A percentile compares a stretch with the other conserved stretches of the same genome.
phyloP scores from a whole-genome alignment of 2,329 filamentous ascomycete genomes.

The Hypoxylon sp. region DNA sequence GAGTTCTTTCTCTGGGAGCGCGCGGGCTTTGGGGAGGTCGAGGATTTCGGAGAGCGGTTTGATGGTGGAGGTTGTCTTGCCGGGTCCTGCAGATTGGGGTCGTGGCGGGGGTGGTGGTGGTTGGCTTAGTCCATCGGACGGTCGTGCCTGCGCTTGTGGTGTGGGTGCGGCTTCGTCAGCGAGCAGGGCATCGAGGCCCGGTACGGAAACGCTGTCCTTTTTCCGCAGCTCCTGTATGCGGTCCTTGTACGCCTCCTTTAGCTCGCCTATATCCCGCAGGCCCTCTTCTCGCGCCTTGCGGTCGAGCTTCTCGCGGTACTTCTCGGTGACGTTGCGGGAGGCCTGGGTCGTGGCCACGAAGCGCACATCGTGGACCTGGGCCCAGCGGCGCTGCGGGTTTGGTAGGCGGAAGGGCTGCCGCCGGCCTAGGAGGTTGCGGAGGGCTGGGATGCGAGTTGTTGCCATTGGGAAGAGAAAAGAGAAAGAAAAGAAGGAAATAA shows the following conservation, averaged over 20 bases:
- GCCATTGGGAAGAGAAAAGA: conserved; percentile 30
- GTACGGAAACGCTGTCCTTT: conserved; percentile 70
- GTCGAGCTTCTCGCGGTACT: conserved; percentile 88
- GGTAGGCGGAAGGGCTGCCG: conserved; percentile 28
- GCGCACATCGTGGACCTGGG: conserved; percentile 91
- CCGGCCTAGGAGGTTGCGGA: conserved; percentile 40
- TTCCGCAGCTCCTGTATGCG: conserved; percentile 81
- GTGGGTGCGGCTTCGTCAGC: conserved; percentile 51
- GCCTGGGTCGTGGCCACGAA: conserved; percentile 85
- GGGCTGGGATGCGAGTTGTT: conserved; percentile 35
- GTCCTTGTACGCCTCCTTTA: conserved; percentile 86
- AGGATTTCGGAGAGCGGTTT: conserved; percentile 69
- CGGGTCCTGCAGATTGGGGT: conserved; percentile 25
- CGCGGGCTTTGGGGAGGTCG: conserved; percentile 81
- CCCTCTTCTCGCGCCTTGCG: conserved; percentile 82
- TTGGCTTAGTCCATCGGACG: conserved; percentile 40
- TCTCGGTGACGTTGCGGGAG: conserved; percentile 78
- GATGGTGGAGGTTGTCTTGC: conserved; percentile 48
- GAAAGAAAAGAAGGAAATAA: not conserved
- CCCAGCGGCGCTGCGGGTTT: conserved; percentile 80
- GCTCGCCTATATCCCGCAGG: conserved; percentile 76
- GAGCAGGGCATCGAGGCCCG: conserved; percentile 53
- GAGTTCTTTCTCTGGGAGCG: conserved; percentile 84
- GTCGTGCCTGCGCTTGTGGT: conserved; percentile 51
- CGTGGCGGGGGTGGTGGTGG: conserved; percentile 36